A percentile compares a stretch with the other conserved stretches of the same genome.
phyloP scores from a whole-genome alignment of 2,329 filamentous ascomycete genomes.

The Colletotrichum costaricense region DNA sequence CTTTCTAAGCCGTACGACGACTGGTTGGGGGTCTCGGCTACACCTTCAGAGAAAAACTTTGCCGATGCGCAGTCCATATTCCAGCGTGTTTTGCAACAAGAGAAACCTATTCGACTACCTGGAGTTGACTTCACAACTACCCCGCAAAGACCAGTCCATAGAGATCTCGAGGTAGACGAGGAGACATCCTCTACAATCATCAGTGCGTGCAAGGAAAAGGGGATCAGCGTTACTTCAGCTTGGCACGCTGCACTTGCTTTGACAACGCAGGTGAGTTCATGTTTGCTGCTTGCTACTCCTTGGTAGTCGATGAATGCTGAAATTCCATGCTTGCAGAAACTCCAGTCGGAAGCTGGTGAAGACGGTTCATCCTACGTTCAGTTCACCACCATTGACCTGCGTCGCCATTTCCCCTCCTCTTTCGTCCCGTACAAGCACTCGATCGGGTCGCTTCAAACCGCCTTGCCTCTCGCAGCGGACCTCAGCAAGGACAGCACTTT shows the following conservation, averaged over 20 bases:
- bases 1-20: background rate
- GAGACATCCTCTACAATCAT: background rate
- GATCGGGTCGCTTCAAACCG: background rate
- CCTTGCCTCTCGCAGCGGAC: background rate
- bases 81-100: background rate
- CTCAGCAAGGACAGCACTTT: background rate
- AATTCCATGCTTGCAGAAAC: background rate
- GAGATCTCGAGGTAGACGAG: background rate
- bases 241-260: background rate
- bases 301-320: background rate
- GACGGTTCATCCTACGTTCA: background rate
- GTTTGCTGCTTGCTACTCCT: too few relatives aligned
- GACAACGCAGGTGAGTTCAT: background rate
- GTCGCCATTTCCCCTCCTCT: background rate
- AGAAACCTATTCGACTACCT: background rate
- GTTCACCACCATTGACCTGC: slow-evolving; percentile 3
- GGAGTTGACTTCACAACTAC: background rate
- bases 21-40: background rate
- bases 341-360: background rate
- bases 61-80: background rate
- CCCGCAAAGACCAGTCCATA: background rate
- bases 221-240: background rate
- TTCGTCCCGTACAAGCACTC: background rate
- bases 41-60: background rate
- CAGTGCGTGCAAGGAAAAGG: background rate